Percentiles rank a stretch among this genome's conserved stretches.
Evolutionary conservation across 108 stramenopile genomes (phyloP).

Genomic region (Nannochloropsis gaditana): DNA sequence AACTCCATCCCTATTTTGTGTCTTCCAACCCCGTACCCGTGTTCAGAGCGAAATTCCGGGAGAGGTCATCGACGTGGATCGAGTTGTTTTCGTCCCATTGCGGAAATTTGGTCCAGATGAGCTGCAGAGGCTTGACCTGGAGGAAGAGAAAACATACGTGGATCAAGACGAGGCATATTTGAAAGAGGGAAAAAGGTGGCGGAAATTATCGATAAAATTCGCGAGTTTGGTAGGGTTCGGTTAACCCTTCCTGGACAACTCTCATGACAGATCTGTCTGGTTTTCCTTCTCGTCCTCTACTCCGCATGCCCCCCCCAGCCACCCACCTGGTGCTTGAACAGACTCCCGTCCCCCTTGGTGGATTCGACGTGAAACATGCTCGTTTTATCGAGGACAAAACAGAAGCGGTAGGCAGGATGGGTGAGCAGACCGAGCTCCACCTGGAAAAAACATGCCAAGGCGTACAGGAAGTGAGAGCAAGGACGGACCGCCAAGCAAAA

Average conservation of each 20-base stretch:
- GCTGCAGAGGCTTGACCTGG: constrained; percentile 84
- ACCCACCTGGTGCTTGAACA: constrained; percentile 36
- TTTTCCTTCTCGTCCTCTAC: background rate
- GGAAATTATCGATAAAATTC: background rate
- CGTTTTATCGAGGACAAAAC: constrained; percentile 90
- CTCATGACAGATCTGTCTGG: too few relatives aligned
- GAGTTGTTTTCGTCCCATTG: constrained; percentile 74
- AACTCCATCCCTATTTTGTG: background rate
- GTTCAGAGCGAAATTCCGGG: constrained; percentile 89
- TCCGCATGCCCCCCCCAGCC: background rate
- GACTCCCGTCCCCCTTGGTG: constrained; percentile 59
- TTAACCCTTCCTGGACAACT: background rate
- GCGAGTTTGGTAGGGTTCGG: background rate
- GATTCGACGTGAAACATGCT: constrained; percentile 79
- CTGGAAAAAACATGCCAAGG: background rate
- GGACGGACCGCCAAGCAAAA: too few relatives aligned
- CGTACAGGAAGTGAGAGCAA: too few relatives aligned
- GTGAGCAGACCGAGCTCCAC: constrained; percentile 79
- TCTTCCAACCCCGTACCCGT: constrained; percentile 35
- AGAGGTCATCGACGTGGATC: constrained; percentile 85
- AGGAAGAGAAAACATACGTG: background rate
- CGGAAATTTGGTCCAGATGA: constrained; percentile 92
- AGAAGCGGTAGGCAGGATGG: constrained; percentile 65
- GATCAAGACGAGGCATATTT: background rate
- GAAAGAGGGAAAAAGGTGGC: background rate